Evolutionary conservation across 2,329 filamentous ascomycete genomes (phyloP).

Genomic region (Colletotrichum liriopes): DNA sequence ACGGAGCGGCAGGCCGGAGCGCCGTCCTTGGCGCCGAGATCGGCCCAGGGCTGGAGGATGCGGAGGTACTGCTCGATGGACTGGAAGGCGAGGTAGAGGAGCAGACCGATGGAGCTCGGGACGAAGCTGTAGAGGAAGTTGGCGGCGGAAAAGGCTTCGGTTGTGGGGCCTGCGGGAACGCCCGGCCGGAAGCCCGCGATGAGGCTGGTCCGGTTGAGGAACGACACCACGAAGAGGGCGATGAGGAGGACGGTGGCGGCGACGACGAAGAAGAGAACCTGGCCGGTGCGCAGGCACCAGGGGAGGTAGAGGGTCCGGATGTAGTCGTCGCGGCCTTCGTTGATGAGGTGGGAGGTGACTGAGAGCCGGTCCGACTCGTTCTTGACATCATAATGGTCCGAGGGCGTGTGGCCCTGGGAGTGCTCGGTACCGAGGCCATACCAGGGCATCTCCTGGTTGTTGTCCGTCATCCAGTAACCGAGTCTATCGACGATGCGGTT

Average conservation of each 20-base stretch:
- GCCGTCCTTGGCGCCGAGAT: slow-evolving; percentile 71
- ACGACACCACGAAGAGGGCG: slow-evolving; percentile 84
- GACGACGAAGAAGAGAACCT: slow-evolving; percentile 77
- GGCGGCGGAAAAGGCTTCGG: slow-evolving; percentile 82
- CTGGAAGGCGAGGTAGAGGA: slow-evolving; percentile 78
- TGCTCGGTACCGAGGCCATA: slow-evolving; percentile 80
- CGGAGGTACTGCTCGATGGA: slow-evolving; percentile 77
- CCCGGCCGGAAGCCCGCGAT: slow-evolving; percentile 80
- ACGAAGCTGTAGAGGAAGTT: slow-evolving; percentile 91
- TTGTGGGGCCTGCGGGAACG: slow-evolving; percentile 71
- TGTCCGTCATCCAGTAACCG: slow-evolving; percentile 87
- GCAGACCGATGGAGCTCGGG: slow-evolving; percentile 76
- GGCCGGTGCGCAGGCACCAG: slow-evolving; percentile 80
- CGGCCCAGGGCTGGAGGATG: slow-evolving; percentile 78
- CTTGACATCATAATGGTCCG: slow-evolving; percentile 42
- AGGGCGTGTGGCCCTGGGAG: slow-evolving; percentile 46
- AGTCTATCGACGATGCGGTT: slow-evolving; percentile 78
- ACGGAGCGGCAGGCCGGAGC: slow-evolving; percentile 75
- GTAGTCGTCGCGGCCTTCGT: slow-evolving; percentile 61
- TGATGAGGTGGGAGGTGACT: slow-evolving; percentile 48
- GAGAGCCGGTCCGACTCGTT: slow-evolving; percentile 47
- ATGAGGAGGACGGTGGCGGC: slow-evolving; percentile 74
- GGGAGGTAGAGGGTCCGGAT: slow-evolving; percentile 77
- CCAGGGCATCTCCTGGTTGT: slow-evolving; percentile 76
- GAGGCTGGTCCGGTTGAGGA: slow-evolving; percentile 78